Conservation (phyloP, 1,284 basidiomycete species). For the Cryptococcus deneoformans region DNA sequence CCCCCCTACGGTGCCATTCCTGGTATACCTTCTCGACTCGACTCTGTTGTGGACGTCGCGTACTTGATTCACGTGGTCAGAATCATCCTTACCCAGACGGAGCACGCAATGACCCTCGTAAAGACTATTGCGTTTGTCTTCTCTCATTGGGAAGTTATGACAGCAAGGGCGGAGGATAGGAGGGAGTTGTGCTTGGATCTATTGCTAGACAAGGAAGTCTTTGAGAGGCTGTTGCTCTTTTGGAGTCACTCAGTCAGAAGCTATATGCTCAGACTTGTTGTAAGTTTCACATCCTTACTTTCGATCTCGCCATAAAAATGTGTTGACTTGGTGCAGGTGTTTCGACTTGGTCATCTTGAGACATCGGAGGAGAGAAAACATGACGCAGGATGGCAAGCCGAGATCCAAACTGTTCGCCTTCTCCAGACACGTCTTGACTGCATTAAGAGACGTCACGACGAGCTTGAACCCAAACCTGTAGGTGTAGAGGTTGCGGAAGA, state of each 20-base stretch:
- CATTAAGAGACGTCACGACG: conserved; percentile 52
- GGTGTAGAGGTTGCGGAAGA: conserved; percentile 20
- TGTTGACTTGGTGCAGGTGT: conserved; percentile 35
- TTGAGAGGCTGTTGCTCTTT: conserved; percentile 52
- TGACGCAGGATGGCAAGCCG: conserved; percentile 42
- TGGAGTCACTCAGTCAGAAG: conserved; percentile 54
- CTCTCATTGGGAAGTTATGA: conserved; percentile 55
- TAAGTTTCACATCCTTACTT: conserved; percentile 15
- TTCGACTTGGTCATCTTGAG: conserved; percentile 53
- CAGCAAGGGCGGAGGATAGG: conserved; percentile 47
- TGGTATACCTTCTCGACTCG: conserved; percentile 4
- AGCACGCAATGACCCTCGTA: conserved; percentile 54
- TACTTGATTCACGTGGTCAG: conserved; percentile 52
- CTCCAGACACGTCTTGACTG: conserved; percentile 52
- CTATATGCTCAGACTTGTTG: conserved; percentile 51
- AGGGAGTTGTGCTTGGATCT: conserved; percentile 51
- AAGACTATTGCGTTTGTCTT: conserved; percentile 54
- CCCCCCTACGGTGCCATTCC: conserved; percentile 35
- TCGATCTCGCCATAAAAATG: not conserved
- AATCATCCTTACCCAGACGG: conserved; percentile 52
- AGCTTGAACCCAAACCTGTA: conserved; percentile 43
- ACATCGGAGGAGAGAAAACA: conserved; percentile 33
- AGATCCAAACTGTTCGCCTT: conserved; percentile 50
- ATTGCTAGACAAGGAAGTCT: conserved; percentile 50
- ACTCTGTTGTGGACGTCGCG: conserved; percentile 49